Base-by-base conservation (phyloP, 164 flowering plant species). In the Aristolochia contorta region DNA sequence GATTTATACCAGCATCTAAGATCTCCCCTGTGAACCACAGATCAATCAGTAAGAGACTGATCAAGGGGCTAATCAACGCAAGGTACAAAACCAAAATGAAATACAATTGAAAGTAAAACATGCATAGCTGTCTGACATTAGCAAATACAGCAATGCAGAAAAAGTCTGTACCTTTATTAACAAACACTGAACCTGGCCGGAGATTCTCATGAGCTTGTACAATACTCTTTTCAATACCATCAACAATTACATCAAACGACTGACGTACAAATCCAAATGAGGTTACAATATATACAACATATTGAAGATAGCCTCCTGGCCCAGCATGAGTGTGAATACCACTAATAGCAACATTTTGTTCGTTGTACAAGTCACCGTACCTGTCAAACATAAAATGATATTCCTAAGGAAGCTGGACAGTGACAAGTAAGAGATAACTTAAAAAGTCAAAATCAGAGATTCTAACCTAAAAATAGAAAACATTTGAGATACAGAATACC, bases 321-420 rank as follows among this genome's bases (percentile, higher is more conserved):
- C 97, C 99, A 37, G 96, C 91, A 75, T 94, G 99, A 10, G 99
- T 89, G 67, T 94, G 99, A 71, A 82, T 94, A 25, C 97, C 99
- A 73, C 99, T 94, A 57, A 94, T 88, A 60, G 91, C 99, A 56
- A 94, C 96, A 78, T 94, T 94, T 47, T 83, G 77, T 67, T 88
- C 96, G 30, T 79, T 87, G 59, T 94, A 94, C 2, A 94, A 69
- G 66, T 79, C 69, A 10, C 96, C 97, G 70, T 90, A 94, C 84
- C 99, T 93, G 72, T 62, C 45, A 50, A 33, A 22, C 18, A 51
- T 8, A 58, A 25, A 13, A 60, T 33, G 16, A 37, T 46, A 56
- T 57, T 18, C 14, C 23, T 24, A 8, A 25, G 16, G 54, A 49
- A 46, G 43, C 22, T 43, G 19, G 61, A 54, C 56, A 53, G 16